Evolutionary conservation across 306 rosid species (phyloP), one percentile per base, ranked within the genome.

Genomic region (Gynostemma pentaphyllum): DNA sequence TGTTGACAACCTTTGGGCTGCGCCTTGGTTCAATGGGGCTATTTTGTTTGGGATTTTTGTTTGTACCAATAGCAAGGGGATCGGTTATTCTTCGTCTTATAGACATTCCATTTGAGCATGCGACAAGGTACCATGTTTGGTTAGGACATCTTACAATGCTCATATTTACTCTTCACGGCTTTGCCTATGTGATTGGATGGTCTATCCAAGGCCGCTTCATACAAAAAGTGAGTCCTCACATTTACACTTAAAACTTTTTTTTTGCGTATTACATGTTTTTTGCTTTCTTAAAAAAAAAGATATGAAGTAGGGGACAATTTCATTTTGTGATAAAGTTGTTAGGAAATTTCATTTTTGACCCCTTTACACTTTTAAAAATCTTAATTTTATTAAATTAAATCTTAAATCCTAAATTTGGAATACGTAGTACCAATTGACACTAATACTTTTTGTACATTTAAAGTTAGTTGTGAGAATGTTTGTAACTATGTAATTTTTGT

Each of bases 101-200:
- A 67, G 85, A 85, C 67, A 84, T 91, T 72, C 98, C 98, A 10
- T 85, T 88, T 15, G 98, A 91, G 77, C 96, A 88, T 27, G 98
- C 98, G 34, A 69, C 96, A 23, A 82, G 45, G 67, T 91, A 91
- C 71, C 98, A 91, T 73, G 96, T 91, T 4, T 91, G 98, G 98
- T 77, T 88, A 62, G 98, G 98, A 68, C 98, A 91, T 74, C 92
- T 91, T 46, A 88, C 96, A n/a, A 91, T 91, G 98, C 70, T 69
- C 67, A 26, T 91, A 36, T 91, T 91, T 64, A 85, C 95, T 44
- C 73, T 85, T 79, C 98, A 91, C n/a, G 95, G 96, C 42, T 82
- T 88, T 19, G 68, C 78, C 29, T 88, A 74, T 66, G 57, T 77
- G 14, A 45, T 77, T 41, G 79, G 67, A 39, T 91, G 98, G 98